phyloP scores from a whole-genome alignment of 805 yeast species.

The Candida pseudofarinosa region DNA sequence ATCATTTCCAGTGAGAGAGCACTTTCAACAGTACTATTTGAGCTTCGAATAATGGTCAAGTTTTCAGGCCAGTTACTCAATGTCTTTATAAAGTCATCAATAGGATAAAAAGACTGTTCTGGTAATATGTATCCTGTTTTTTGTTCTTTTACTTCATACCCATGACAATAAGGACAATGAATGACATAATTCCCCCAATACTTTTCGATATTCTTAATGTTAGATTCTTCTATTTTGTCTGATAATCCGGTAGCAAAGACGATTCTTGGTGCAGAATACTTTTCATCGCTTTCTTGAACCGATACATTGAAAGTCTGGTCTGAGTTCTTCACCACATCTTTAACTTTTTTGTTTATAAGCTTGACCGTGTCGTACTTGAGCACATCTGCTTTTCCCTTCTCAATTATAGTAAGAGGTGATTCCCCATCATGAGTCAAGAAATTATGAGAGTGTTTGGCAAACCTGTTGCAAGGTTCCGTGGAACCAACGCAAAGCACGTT shows the following conservation, averaged over 20 bases:
- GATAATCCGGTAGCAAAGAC: constrained; percentile 11
- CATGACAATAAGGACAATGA: constrained; percentile 13
- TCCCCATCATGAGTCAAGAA: constrained; percentile 10
- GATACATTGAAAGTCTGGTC: background rate
- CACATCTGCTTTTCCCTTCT: constrained; percentile 4
- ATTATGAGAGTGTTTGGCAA: constrained; percentile 11
- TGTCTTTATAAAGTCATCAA: constrained; percentile 4
- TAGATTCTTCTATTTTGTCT: constrained; percentile 6
- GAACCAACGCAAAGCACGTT: constrained; percentile 11
- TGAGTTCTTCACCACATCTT: background rate
- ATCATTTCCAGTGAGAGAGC: background rate
- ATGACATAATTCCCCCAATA: constrained; percentile 14
- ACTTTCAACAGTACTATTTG: background rate
- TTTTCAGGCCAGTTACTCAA: constrained; percentile 10
- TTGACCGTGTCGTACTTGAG: constrained; percentile 3
- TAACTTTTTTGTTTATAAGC: constrained; percentile 5
- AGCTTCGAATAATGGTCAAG: constrained; percentile 6
- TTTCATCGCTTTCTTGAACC: background rate
- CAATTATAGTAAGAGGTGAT: constrained; percentile 4
- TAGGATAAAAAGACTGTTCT: background rate
- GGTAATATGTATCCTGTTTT: constrained; percentile 7
- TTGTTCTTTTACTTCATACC: constrained; percentile 8
- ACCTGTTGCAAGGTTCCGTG: constrained; percentile 12
- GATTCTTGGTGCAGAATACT: constrained; percentile 3
- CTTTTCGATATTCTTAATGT: constrained; percentile 7